Conservation (phyloP, 805 yeast species). For the Candida sithepensis region DNA sequence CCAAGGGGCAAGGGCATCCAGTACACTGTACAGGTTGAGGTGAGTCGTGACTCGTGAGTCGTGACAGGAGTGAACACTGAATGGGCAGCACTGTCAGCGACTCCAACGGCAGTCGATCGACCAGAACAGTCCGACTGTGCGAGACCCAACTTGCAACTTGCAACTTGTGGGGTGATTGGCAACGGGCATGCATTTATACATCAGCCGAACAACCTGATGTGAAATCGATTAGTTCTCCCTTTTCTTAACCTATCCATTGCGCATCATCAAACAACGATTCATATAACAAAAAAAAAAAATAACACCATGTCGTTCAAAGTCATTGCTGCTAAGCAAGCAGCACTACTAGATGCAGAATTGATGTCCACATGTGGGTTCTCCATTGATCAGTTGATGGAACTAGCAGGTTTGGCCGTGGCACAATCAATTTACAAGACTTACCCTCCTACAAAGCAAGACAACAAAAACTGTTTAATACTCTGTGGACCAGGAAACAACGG, state of each 20-base stretch:
- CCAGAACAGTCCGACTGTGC: too few relatives aligned
- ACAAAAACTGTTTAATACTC: conserved; percentile 55
- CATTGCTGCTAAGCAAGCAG: conserved; percentile 56
- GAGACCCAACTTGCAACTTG: too few relatives aligned
- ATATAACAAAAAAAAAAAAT: neutral
- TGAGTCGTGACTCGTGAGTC: too few relatives aligned
- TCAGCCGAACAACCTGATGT: too few relatives aligned
- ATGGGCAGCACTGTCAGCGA: too few relatives aligned
- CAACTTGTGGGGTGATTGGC: too few relatives aligned
- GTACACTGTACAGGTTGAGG: too few relatives aligned
- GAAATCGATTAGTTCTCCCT: too few relatives aligned
- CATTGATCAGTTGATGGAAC: conserved; percentile 88
- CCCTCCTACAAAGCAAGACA: conserved; percentile 42
- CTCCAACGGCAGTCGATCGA: too few relatives aligned
- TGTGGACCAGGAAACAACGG: conserved; percentile 98
- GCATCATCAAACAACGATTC: neutral
- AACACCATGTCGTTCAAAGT: conserved; percentile 38
- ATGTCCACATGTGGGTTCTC: conserved; percentile 80
- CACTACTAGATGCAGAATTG: conserved; percentile 75
- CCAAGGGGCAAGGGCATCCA: too few relatives aligned
- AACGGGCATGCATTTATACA: too few relatives aligned
- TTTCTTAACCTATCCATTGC: neutral
- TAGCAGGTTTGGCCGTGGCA: conserved; percentile 94
- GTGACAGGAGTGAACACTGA: too few relatives aligned
- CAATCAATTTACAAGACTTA: conserved; percentile 69